These are phyloP conservation scores for Aspergillus cristatus DNA, from an alignment of 495 filamentous ascomycete species.

Conservation along the genomic window DNA sequence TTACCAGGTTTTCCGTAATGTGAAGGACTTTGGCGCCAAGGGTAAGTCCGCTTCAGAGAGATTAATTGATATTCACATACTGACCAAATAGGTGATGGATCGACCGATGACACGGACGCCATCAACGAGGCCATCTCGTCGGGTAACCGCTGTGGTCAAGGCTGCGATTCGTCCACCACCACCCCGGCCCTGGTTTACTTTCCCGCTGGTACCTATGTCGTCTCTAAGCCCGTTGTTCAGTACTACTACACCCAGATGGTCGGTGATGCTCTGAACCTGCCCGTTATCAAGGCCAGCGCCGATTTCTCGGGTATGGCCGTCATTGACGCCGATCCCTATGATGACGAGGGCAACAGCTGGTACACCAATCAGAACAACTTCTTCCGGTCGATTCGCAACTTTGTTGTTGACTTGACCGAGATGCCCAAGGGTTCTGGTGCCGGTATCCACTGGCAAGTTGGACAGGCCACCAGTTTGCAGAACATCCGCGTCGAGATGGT, in stretches of 20 bases:
- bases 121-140: constrained; percentile 78
- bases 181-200: constrained; percentile 73
- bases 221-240: constrained; percentile 58
- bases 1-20: constrained; percentile 81
- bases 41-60: constrained; percentile 25
- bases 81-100: constrained; percentile 53
- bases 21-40: constrained; percentile 72
- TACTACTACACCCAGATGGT: constrained; percentile 77
- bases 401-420: constrained; percentile 74
- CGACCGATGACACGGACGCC: constrained; percentile 77
- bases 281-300: constrained; percentile 66
- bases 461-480: constrained; percentile 85
- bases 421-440: constrained; percentile 55
- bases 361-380: constrained; percentile 98
- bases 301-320: constrained; percentile 77
- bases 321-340: constrained; percentile 84
- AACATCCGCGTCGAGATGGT: constrained; percentile 89
- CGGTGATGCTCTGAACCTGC: constrained; percentile 60
- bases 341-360: constrained; percentile 52
- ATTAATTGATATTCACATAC: constrained; percentile 12
- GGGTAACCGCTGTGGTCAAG: constrained; percentile 64
- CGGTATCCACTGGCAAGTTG: constrained; percentile 97
- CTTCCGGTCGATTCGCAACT: constrained; percentile 92
- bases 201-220: constrained; percentile 66
- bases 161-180: constrained; percentile 75